phyloP scores from a whole-genome alignment of 768 basidiomycete genomes.

The Naganishia vaughanmartiniae region DNA sequence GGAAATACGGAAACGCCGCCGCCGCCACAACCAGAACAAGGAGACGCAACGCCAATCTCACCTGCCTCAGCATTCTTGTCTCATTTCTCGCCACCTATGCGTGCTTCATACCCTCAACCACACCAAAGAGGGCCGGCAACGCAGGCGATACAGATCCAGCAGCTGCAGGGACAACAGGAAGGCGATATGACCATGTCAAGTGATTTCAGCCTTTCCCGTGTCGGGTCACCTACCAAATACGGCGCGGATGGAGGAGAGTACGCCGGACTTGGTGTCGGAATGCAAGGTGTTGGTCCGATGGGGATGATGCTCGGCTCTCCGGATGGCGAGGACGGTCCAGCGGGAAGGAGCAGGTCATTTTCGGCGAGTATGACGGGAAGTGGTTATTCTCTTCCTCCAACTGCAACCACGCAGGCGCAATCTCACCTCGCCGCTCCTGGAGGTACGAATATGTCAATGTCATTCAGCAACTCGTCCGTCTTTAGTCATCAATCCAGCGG shows the following conservation, averaged over 20 bases:
- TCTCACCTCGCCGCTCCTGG: background rate
- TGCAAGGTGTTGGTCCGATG: slow-evolving; percentile 1
- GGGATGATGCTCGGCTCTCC: background rate
- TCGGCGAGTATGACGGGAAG: background rate
- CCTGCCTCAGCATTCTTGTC: slow-evolving; percentile 52
- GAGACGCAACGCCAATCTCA: slow-evolving; percentile 36
- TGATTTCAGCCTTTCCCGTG: background rate
- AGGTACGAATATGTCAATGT: background rate
- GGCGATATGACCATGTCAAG: background rate
- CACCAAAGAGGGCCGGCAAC: background rate
- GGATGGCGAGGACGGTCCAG: background rate
- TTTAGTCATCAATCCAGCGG: slow-evolving; percentile 1
- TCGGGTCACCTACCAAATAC: slow-evolving; percentile 8
- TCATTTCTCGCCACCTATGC: slow-evolving; percentile 41
- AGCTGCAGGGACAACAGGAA: background rate
- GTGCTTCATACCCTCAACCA: background rate
- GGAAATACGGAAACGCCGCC: background rate
- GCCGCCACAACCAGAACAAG: background rate
- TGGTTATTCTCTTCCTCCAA: background rate
- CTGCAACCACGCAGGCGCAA: too few species aligned
- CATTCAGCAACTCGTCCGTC: slow-evolving; percentile 6
- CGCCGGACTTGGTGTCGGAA: background rate
- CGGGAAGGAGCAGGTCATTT: background rate
- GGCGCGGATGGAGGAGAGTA: background rate
- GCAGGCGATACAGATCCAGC: slow-evolving; percentile 11